Conservation (phyloP, 2,329 filamentous ascomycete species). For the Trichoderma citrinoviride region DNA sequence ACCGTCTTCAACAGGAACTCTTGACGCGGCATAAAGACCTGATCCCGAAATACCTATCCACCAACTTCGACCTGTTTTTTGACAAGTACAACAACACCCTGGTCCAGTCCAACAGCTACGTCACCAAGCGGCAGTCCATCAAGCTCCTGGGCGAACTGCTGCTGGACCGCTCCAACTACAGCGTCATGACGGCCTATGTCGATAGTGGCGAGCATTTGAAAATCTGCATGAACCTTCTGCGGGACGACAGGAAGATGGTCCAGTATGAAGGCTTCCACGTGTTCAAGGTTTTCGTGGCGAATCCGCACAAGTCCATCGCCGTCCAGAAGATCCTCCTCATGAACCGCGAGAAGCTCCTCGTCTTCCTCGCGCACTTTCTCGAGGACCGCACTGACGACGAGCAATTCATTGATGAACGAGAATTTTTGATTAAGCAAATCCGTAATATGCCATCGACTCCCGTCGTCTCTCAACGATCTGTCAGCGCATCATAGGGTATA, state of each 20-base stretch:
- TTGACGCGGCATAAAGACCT: slow-evolving; percentile 91
- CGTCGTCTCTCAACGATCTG: slow-evolving; percentile 48
- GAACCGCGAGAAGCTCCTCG: slow-evolving; percentile 87
- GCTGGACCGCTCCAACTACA: slow-evolving; percentile 93
- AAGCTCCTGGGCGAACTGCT: slow-evolving; percentile 94
- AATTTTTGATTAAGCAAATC: slow-evolving; percentile 95
- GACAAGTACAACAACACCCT: slow-evolving; percentile 82
- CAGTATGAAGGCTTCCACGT: slow-evolving; percentile 99
- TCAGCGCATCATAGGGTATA: slow-evolving; percentile 21
- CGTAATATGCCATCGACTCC: slow-evolving; percentile 62
- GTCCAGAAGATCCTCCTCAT: slow-evolving; percentile 95
- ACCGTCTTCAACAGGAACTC: slow-evolving; percentile 64
- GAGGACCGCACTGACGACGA: slow-evolving; percentile 96
- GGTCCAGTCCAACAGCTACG: slow-evolving; percentile 90
- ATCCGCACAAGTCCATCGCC: slow-evolving; percentile 94
- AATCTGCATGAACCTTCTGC: slow-evolving; percentile 94
- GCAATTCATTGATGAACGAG: slow-evolving; percentile 97
- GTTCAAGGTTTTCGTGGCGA: slow-evolving; percentile 99
- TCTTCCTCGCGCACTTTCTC: slow-evolving; percentile 86
- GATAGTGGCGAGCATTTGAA: slow-evolving; percentile 94
- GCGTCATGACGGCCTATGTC: slow-evolving; percentile 96
- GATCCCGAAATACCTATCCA: slow-evolving; percentile 80
- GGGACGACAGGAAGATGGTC: slow-evolving; percentile 97
- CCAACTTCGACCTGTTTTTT: slow-evolving; percentile 94
- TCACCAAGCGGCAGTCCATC: slow-evolving; percentile 97